Conservation (phyloP, 768 basidiomycete genomes). For the Rossbeevera mucosa region DNA sequence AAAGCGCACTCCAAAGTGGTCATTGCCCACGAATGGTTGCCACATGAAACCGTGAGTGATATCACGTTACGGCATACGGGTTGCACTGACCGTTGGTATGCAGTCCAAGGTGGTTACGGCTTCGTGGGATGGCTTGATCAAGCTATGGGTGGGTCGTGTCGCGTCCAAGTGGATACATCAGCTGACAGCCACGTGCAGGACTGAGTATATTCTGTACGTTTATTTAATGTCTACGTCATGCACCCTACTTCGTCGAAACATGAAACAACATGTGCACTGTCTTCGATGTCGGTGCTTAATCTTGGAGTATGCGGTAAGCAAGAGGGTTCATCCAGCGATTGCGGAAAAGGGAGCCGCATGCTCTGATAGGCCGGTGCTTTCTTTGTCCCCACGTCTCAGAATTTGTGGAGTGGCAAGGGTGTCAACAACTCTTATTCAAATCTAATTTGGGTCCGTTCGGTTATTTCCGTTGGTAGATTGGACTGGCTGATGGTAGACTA, state of each 20-base stretch:
- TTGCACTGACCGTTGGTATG: constrained; percentile 14
- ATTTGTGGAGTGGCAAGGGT: constrained; percentile 8
- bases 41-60: constrained; percentile 85
- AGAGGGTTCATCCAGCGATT: neutral
- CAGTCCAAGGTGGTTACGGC: constrained; percentile 97
- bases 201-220: constrained; percentile 18
- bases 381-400: constrained; percentile 3
- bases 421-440: neutral
- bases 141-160: constrained; percentile 79
- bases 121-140: constrained; percentile 97
- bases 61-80: neutral
- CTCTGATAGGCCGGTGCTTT: neutral
- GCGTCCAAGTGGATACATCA: neutral
- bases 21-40: constrained; percentile 96
- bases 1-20: constrained; percentile 94
- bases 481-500: constrained; percentile 4
- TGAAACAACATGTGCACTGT: neutral
- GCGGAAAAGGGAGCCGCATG: constrained; percentile 1
- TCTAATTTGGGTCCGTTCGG: neutral
- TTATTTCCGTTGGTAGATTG: neutral
- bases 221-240: constrained; percentile 4
- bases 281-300: neutral
- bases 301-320: neutral
- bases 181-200: constrained; percentile 24
- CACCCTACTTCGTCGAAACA: neutral